phyloP scores from a whole-genome alignment of 139 green algal genomes.

The Limnomonas spitsbergensis region DNA sequence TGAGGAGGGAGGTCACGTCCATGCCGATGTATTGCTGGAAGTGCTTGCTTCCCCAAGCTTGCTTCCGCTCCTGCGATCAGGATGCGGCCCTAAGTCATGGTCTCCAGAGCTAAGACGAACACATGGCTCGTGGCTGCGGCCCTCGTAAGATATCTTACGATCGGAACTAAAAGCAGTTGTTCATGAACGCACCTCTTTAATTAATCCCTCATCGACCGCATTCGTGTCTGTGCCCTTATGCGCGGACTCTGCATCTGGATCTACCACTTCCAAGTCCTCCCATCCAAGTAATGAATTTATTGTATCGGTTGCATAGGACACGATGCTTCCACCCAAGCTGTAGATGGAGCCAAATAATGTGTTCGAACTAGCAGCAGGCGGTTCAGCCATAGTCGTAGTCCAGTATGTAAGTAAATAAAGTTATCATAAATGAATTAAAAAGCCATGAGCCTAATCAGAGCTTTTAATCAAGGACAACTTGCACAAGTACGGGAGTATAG shows the following conservation, averaged over 20 bases:
- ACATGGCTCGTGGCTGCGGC: too few species aligned
- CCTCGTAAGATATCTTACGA: too few species aligned
- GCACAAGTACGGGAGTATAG: too few species aligned
- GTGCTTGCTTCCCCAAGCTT: slow-evolving; percentile 47
- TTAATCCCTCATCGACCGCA: slow-evolving; percentile 21
- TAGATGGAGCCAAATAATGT: slow-evolving; percentile 10
- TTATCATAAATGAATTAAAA: too few species aligned
- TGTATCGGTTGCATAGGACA: slow-evolving; percentile 28
- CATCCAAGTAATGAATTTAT: slow-evolving; percentile 42
- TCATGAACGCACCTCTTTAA: slow-evolving; percentile 34
- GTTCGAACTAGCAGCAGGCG: slow-evolving; percentile 7
- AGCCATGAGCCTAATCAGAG: too few species aligned
- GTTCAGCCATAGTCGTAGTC: too few species aligned
- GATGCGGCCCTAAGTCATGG: too few species aligned
- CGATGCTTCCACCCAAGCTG: slow-evolving; percentile 24
- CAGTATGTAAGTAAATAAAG: too few species aligned
- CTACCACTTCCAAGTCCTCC: slow-evolving; percentile 44
- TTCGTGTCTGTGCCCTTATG: slow-evolving; percentile 19
- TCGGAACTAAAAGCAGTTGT: too few species aligned
- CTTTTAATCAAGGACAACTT: too few species aligned
- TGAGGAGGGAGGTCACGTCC: slow-evolving; percentile 89
- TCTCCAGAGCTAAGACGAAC: too few species aligned
- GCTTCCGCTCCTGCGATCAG: slow-evolving; percentile 42
- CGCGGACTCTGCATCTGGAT: slow-evolving; percentile 38
- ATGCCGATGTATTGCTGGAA: slow-evolving; percentile 80